Conservation (phyloP, 176 grass and related monocot species). For the Phoenix dactylifera region DNA sequence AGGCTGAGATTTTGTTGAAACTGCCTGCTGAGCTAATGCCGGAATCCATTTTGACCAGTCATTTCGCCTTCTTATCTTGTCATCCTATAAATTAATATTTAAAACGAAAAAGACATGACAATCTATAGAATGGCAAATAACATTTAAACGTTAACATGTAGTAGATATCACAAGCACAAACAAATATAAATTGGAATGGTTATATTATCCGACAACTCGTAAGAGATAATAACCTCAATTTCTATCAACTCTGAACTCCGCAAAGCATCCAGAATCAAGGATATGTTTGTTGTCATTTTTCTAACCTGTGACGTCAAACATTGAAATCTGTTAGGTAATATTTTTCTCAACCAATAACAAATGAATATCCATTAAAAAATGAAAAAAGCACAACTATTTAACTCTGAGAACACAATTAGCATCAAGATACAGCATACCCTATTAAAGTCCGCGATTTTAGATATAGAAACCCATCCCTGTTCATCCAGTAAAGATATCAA, state of each 20-base stretch:
- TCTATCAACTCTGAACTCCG: constrained; percentile 48
- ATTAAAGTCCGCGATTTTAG: constrained; percentile 71
- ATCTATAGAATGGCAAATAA: too few relatives aligned
- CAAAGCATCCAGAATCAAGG: constrained; percentile 51
- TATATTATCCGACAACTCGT: neutral
- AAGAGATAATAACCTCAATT: constrained; percentile 47
- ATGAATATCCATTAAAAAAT: too few relatives aligned
- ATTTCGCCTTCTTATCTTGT: constrained; percentile 49
- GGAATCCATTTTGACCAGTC: constrained; percentile 63
- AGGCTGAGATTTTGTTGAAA: constrained; percentile 16
- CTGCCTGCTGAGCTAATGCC: constrained; percentile 2
- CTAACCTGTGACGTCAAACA: constrained; percentile 37
- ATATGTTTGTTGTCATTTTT: constrained; percentile 55
- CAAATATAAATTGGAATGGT: neutral
- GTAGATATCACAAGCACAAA: neutral
- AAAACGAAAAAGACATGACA: constrained; percentile 11
- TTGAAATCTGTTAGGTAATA: too few relatives aligned
- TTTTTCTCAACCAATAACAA: too few relatives aligned
- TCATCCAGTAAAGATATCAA: constrained; percentile 77
- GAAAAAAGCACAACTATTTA: too few relatives aligned
- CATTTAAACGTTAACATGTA: neutral
- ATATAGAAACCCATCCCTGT: constrained; percentile 57
- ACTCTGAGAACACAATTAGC: neutral
- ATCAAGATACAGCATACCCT: constrained; percentile 40
- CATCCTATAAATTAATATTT: constrained; percentile 29